Evolutionary conservation across 2,329 filamentous ascomycete genomes (phyloP).

Genomic region (Colletotrichum theobromicola): DNA sequence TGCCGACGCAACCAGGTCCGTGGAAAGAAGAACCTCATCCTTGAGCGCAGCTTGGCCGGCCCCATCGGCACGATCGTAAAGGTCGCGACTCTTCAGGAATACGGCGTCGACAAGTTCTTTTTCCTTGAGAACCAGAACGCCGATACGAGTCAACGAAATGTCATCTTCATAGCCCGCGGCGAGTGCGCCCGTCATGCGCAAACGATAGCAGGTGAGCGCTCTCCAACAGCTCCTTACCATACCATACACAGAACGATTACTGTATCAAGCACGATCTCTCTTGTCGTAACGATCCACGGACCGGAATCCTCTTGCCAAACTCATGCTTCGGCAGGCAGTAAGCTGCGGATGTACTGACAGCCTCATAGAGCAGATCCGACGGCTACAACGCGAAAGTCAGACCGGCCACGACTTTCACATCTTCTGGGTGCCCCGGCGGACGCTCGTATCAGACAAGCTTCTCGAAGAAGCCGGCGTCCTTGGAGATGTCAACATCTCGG

Average conservation of each 20-base stretch:
- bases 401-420: constrained; percentile 96
- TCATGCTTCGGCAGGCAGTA: constrained; percentile 21
- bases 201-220: constrained; percentile 82
- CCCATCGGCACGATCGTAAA: constrained; percentile 92
- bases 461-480: constrained; percentile 92
- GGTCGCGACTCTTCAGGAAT: constrained; percentile 93
- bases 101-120: constrained; percentile 97
- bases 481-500: constrained; percentile 87
- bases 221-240: not conserved
- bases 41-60: constrained; percentile 89
- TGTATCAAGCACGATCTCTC: not conserved
- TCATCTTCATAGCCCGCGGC: constrained; percentile 90
- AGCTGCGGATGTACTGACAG: constrained; percentile 41
- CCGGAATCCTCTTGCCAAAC: not conserved
- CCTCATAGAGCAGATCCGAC: constrained; percentile 82
- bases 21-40: constrained; percentile 97
- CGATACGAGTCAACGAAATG: constrained; percentile 92
- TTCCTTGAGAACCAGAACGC: constrained; percentile 95
- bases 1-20: constrained; percentile 69
- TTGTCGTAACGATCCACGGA: not conserved
- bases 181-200: constrained; percentile 87
- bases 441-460: constrained; percentile 87
- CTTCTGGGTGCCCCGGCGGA: constrained; percentile 94
- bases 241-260: not conserved
- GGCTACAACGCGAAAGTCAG: constrained; percentile 84